These are phyloP conservation scores for Geotrichum carabidarum DNA, from an alignment of 1,139 yeast genomes.

Conservation along the genomic window DNA sequence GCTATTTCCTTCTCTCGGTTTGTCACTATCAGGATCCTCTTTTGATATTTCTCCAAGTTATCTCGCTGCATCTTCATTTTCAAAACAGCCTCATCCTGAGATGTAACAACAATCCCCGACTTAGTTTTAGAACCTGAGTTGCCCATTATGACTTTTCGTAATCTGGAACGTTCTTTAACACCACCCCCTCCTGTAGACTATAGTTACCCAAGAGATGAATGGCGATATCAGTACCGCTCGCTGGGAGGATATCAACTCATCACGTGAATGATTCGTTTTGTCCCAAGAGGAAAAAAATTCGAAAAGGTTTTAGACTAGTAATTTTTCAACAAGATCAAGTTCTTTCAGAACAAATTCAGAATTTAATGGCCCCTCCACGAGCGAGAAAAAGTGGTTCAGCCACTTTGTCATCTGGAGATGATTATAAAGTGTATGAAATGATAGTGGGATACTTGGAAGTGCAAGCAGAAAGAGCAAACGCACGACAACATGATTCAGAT, in stretches of 20 bases:
- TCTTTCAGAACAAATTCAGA: neutral
- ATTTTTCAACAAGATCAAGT: neutral
- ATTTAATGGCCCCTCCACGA: slow-evolving; percentile 15
- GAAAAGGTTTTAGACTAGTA: neutral
- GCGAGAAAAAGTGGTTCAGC: slow-evolving; percentile 9
- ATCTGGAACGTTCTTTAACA: neutral
- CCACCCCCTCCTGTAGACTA: too few relatives aligned
- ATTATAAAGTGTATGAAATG: slow-evolving; percentile 25
- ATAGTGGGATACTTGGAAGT: slow-evolving; percentile 25
- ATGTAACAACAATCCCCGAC: slow-evolving; percentile 45
- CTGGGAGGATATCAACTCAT: neutral
- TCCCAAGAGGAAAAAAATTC: neutral
- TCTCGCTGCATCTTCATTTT: slow-evolving; percentile 87
- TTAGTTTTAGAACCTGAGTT: slow-evolving; percentile 16
- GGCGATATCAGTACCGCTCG: neutral
- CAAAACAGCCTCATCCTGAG: slow-evolving; percentile 78
- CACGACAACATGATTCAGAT: slow-evolving; percentile 5
- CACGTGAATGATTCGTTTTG: neutral
- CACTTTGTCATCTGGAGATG: slow-evolving; percentile 6
- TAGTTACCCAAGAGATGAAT: too few relatives aligned
- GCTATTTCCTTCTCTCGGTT: slow-evolving; percentile 58
- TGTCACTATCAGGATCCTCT: slow-evolving; percentile 52
- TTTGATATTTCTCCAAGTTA: slow-evolving; percentile 69
- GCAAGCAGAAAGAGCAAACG: slow-evolving; percentile 19
- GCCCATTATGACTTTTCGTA: slow-evolving; percentile 10